A percentile compares a stretch with the other conserved stretches of the same genome.
phyloP scores from a whole-genome alignment of 2,329 filamentous ascomycete species.

The Clonostachys rosea region DNA sequence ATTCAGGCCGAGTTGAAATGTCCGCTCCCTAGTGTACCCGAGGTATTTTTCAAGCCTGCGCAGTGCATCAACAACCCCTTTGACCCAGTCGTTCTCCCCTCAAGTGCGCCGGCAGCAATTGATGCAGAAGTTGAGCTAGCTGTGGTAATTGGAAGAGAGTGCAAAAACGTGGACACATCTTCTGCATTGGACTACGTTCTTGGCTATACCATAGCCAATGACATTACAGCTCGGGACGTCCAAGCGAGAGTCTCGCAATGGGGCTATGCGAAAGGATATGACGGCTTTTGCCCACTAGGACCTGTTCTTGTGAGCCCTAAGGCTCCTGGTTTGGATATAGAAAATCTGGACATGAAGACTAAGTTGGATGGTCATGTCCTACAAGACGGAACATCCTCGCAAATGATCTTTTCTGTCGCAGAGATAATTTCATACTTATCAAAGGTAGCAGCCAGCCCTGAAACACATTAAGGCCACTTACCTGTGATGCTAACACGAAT shows the following conservation, averaged over 20 bases:
- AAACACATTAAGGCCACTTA: neutral
- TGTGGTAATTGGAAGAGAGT: constrained; percentile 39
- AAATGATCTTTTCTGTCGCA: constrained; percentile 21
- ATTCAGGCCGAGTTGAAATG: constrained; percentile 15
- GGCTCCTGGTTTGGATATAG: constrained; percentile 2
- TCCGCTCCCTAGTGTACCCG: constrained; percentile 9
- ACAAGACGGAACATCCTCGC: constrained; percentile 11
- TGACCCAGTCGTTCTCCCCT: constrained; percentile 35
- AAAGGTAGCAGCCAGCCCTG: neutral
- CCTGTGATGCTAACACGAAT: neutral
- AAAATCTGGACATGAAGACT: constrained; percentile 8
- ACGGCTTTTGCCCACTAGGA: constrained; percentile 40
- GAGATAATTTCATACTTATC: constrained; percentile 14
- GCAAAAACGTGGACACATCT: constrained; percentile 39
- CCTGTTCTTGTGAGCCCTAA: constrained; percentile 8
- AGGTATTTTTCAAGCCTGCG: constrained; percentile 36
- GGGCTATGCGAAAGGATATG: constrained; percentile 46
- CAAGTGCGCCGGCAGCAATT: constrained; percentile 35
- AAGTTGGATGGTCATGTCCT: constrained; percentile 12
- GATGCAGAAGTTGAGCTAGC: constrained; percentile 48
- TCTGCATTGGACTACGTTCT: constrained; percentile 46
- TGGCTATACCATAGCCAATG: constrained; percentile 52
- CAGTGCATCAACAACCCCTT: constrained; percentile 31
- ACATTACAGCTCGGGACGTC: constrained; percentile 45
- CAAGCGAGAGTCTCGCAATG: constrained; percentile 44